A percentile compares a stretch with the other conserved stretches of the same genome.
These are phyloP conservation scores for Kuraishia floccosa DNA, from an alignment of 805 yeast species.

Conservation along the genomic window DNA sequence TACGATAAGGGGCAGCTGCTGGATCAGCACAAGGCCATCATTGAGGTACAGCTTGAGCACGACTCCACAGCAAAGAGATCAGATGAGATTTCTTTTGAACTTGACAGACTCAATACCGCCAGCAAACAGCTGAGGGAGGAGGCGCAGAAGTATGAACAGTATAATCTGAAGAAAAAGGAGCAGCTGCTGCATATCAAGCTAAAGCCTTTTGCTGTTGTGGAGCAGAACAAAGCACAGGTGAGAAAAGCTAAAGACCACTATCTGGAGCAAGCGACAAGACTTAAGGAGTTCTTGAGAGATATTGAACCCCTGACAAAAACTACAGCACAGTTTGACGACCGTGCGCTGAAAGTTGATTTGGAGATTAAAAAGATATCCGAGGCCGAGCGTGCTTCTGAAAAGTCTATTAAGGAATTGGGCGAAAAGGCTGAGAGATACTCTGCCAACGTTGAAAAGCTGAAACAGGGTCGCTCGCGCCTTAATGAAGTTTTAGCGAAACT, in stretches of 20 bases:
- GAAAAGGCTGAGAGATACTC: no score
- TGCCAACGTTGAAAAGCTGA: no score
- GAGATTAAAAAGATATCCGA: no score
- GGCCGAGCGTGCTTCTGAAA: no score
- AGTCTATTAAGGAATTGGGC: no score
- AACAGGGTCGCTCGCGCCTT: no score
- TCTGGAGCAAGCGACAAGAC: background rate
- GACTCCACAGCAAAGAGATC: constrained; percentile 18
- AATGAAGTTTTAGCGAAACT: no score
- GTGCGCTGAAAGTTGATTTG: no score
- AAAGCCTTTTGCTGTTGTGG: constrained; percentile 22
- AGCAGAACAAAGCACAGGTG: constrained; percentile 6
- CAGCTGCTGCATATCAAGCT: constrained; percentile 21
- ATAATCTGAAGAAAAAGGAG: constrained; percentile 24
- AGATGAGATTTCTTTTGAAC: constrained; percentile 14
- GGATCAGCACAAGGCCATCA: constrained; percentile 44
- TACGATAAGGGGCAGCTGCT: constrained; percentile 52
- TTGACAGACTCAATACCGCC: constrained; percentile 22
- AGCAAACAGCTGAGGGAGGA: constrained; percentile 27
- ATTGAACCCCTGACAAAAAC: constrained; percentile 4
- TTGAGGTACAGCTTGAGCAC: constrained; percentile 31
- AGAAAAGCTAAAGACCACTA: background rate
- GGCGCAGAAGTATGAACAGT: constrained; percentile 34
- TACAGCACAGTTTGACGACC: constrained; percentile 8
- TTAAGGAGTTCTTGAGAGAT: constrained; percentile 4